phyloP scores from a whole-genome alignment of 257 asterid genomes.

The Gentiana straminea region DNA sequence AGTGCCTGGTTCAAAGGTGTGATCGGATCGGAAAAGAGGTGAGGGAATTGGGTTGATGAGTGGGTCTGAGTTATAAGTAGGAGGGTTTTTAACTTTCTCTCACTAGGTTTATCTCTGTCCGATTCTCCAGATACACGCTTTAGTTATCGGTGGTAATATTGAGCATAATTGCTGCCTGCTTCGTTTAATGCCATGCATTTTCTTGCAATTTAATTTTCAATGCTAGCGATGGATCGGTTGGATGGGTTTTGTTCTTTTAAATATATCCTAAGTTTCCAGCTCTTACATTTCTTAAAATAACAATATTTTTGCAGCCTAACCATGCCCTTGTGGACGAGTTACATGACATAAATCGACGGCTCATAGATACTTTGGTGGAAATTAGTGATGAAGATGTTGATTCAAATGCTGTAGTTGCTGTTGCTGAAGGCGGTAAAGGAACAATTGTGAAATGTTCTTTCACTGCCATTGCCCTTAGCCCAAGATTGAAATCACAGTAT shows the following conservation, averaged over 20 bases:
- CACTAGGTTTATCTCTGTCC: too few relatives aligned
- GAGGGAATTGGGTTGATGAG: too few relatives aligned
- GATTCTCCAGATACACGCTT: too few relatives aligned
- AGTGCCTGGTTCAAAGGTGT: too few relatives aligned
- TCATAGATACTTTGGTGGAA: conserved; percentile 73
- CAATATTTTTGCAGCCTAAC: conserved; percentile 45
- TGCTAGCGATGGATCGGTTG: background rate
- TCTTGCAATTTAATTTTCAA: background rate
- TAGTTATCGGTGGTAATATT: too few relatives aligned
- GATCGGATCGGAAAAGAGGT: too few relatives aligned
- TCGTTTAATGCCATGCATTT: background rate
- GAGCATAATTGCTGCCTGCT: background rate
- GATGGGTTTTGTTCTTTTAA: background rate
- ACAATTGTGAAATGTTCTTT: conserved; percentile 77
- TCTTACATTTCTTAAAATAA: conserved; percentile 5
- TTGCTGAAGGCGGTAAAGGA: conserved; percentile 80
- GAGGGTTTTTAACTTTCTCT: too few relatives aligned
- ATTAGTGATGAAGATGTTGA: conserved; percentile 73
- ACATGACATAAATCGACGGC: conserved; percentile 64
- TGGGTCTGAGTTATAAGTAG: too few relatives aligned
- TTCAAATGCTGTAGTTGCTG: conserved; percentile 68
- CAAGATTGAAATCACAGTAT: conserved; percentile 73
- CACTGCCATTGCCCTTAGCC: conserved; percentile 77
- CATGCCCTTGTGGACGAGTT: conserved; percentile 86
- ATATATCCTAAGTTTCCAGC: background rate